Evolutionary conservation across 495 filamentous ascomycete species (phyloP).

Genomic region (Alectoria sarmentosa): DNA sequence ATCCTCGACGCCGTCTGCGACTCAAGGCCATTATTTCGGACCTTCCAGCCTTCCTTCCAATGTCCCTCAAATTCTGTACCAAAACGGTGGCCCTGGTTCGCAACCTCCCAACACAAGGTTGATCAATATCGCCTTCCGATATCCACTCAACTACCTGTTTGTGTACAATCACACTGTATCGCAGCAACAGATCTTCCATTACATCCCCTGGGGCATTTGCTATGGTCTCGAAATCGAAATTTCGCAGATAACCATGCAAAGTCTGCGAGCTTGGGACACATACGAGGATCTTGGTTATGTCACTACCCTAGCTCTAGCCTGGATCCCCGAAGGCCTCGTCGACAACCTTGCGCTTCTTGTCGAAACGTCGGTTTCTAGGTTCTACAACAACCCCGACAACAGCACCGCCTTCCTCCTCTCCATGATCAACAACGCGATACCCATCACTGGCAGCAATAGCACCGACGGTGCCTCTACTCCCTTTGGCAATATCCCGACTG

Average conservation of each 20-base stretch:
- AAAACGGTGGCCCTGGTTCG: slow-evolving; percentile 18
- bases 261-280: slow-evolving; percentile 74
- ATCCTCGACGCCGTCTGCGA: slow-evolving; percentile 17
- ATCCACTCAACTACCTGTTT: slow-evolving; percentile 73
- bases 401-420: slow-evolving; percentile 61
- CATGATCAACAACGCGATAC: slow-evolving; percentile 80
- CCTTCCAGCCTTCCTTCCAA: slow-evolving; percentile 28
- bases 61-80: slow-evolving; percentile 26
- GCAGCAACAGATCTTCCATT: slow-evolving; percentile 80
- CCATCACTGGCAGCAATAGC: slow-evolving; percentile 54
- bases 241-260: slow-evolving; percentile 56
- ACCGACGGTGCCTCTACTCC: slow-evolving; percentile 31
- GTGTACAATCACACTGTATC: slow-evolving; percentile 62
- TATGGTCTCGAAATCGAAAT: slow-evolving; percentile 50
- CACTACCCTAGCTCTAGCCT: slow-evolving; percentile 72
- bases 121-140: slow-evolving; percentile 80
- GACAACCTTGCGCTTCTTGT: slow-evolving; percentile 56
- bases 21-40: slow-evolving; percentile 9
- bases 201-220: slow-evolving; percentile 67
- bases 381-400: slow-evolving; percentile 62
- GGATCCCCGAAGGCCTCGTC: slow-evolving; percentile 61
- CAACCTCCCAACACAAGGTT: slow-evolving; percentile 56
- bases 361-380: slow-evolving; percentile 54
- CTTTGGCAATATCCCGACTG: slow-evolving; percentile 25
- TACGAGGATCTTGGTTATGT: slow-evolving; percentile 62